Evolutionary conservation across 495 filamentous ascomycete species (phyloP).

Genomic region (Staphylotrichum tortipilum): DNA sequence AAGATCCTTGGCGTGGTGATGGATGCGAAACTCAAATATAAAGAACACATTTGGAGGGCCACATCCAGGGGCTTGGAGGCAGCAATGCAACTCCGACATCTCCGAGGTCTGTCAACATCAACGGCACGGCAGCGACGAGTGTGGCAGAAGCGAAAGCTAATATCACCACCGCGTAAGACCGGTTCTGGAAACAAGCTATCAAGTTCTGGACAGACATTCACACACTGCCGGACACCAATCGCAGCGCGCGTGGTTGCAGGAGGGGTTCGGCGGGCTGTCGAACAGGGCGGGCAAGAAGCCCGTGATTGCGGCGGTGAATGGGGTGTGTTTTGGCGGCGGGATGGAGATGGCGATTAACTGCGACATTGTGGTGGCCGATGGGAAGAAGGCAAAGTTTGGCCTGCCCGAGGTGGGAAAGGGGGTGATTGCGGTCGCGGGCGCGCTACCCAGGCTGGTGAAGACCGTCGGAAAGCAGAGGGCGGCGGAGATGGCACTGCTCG

Average conservation of each 20-base stretch:
- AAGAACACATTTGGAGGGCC: constrained; percentile 20
- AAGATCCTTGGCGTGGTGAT: constrained; percentile 1
- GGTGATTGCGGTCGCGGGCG: constrained; percentile 65
- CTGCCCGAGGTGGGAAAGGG: constrained; percentile 67
- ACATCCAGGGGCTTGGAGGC: constrained; percentile 25
- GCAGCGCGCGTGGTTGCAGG: constrained; percentile 8
- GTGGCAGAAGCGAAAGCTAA: constrained; percentile 18
- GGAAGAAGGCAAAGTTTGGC: constrained; percentile 49
- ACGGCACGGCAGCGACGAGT: constrained; percentile 18
- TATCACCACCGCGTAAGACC: background rate
- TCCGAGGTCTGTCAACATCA: constrained; percentile 20
- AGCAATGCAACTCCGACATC: constrained; percentile 26
- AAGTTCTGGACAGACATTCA: background rate
- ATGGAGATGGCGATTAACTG: constrained; percentile 67
- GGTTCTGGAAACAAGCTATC: background rate
- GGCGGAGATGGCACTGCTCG: constrained; percentile 66
- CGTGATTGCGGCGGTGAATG: constrained; percentile 73
- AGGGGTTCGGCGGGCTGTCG: constrained; percentile 43
- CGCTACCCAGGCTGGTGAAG: constrained; percentile 62
- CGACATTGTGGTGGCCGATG: constrained; percentile 61
- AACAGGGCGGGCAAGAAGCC: constrained; percentile 53
- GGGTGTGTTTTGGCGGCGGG: constrained; percentile 65
- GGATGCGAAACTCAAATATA: background rate
- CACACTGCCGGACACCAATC: background rate
- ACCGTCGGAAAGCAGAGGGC: constrained; percentile 60